phyloP scores from a whole-genome alignment of 129 eudicot genomes.

The carrot (Daucus carota) region DNA sequence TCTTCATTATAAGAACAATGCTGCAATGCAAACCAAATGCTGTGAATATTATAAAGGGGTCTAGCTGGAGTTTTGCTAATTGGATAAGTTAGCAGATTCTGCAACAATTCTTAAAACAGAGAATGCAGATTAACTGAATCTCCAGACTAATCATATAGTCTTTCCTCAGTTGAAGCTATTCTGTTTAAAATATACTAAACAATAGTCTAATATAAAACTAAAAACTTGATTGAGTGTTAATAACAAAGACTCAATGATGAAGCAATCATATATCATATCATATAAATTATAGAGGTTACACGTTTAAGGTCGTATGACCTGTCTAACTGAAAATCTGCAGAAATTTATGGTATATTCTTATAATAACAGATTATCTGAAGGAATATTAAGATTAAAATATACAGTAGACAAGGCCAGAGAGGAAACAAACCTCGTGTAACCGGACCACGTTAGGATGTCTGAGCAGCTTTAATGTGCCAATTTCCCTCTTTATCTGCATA shows the following conservation, averaged over 20 bases:
- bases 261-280: neutral
- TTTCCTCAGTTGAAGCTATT: neutral
- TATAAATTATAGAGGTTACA: neutral
- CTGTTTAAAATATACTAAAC: neutral
- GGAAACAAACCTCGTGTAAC: conserved; percentile 53
- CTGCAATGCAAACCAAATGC: neutral
- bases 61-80: neutral
- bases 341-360: neutral
- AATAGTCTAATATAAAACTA: neutral
- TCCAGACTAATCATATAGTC: too few relatives aligned
- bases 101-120: neutral
- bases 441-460: conserved; percentile 84
- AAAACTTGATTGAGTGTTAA: neutral
- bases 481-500: conserved; percentile 85
- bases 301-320: neutral
- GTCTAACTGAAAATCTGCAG: neutral
- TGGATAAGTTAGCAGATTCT: neutral
- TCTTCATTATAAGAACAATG: neutral
- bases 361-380: too few relatives aligned
- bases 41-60: neutral
- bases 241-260: neutral
- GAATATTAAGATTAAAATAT: too few relatives aligned
- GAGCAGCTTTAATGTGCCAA: conserved; percentile 74
- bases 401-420: too few relatives aligned
- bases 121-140: neutral